phyloP scores from a whole-genome alignment of 768 basidiomycete genomes.

The Naematelia encephala region DNA sequence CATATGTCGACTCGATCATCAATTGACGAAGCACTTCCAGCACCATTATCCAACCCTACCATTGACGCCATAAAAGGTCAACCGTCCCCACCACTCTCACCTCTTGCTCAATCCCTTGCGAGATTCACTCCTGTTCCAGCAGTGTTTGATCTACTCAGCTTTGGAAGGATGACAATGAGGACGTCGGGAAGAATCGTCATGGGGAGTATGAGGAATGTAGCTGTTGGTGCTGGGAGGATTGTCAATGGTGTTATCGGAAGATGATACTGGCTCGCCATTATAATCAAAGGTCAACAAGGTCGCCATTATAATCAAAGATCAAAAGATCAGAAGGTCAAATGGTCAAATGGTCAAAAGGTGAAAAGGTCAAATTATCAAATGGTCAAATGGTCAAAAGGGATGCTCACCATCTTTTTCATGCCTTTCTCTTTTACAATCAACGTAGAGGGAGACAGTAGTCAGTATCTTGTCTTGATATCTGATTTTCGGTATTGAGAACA shows the following conservation, averaged over 20 bases:
- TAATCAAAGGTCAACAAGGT: no score
- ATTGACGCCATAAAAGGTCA: background rate
- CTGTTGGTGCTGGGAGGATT: slow-evolving; percentile 10
- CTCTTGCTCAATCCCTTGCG: slow-evolving; percentile 22
- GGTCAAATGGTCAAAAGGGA: no score
- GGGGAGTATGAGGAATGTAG: slow-evolving; percentile 11
- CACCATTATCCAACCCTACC: background rate
- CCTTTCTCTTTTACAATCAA: no score
- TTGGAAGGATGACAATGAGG: slow-evolving; percentile 34
- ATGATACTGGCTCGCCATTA: no score
- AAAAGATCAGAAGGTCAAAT: no score
- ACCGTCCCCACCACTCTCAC: slow-evolving; percentile 1
- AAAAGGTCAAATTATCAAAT: no score
- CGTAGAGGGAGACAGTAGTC: no score
- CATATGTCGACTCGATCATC: slow-evolving; percentile 1
- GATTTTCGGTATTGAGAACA: no score
- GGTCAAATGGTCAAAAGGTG: no score
- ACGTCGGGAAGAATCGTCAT: slow-evolving; percentile 16
- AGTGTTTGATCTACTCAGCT: slow-evolving; percentile 38
- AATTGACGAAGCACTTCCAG: slow-evolving; percentile 3
- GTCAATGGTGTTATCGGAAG: background rate
- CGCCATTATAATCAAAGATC: no score
- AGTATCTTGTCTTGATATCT: no score
- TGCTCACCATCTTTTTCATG: no score
- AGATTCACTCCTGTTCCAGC: slow-evolving; percentile 40